Percentiles rank a stretch among this genome's conserved stretches.
Conservation (phyloP, 2,329 filamentous ascomycete genomes). For the Akanthomyces dipterigenus region DNA sequence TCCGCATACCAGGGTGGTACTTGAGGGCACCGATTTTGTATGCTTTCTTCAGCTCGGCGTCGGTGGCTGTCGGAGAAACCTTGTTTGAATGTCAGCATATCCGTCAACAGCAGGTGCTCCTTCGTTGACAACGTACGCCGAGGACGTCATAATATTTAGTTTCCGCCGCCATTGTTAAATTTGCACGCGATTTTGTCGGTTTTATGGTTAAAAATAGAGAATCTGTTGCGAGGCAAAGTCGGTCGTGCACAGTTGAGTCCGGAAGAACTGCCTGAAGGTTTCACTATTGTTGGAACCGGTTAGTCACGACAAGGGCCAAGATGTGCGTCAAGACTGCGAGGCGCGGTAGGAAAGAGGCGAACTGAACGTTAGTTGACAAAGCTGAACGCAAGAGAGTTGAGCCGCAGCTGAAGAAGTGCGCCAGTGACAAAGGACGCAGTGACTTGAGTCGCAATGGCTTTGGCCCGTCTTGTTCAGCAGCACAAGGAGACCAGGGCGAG, state of each 20-base stretch:
- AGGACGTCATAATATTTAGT: conserved; percentile 73
- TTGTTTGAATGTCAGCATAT: conserved; percentile 27
- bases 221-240: not conserved
- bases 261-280: not conserved
- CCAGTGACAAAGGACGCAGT: not conserved
- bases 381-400: not conserved
- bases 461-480: not conserved
- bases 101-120: too few relatives aligned
- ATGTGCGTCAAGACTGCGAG: not conserved
- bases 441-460: not conserved
- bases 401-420: not conserved
- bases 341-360: not conserved
- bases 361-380: not conserved
- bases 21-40: conserved; percentile 81
- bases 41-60: conserved; percentile 83
- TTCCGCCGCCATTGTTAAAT: conserved; percentile 65
- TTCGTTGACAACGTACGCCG: conserved; percentile 50
- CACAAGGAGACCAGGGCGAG: not conserved
- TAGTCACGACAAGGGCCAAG: not conserved
- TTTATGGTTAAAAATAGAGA: not conserved
- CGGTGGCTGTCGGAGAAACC: conserved; percentile 73
- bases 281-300: not conserved
- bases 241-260: not conserved
- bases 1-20: conserved; percentile 67
- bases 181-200: not conserved